A percentile compares a stretch with the other conserved stretches of the same genome.
Conservation (phyloP, 2,329 filamentous ascomycete genomes). For the Neurospora sp. region DNA sequence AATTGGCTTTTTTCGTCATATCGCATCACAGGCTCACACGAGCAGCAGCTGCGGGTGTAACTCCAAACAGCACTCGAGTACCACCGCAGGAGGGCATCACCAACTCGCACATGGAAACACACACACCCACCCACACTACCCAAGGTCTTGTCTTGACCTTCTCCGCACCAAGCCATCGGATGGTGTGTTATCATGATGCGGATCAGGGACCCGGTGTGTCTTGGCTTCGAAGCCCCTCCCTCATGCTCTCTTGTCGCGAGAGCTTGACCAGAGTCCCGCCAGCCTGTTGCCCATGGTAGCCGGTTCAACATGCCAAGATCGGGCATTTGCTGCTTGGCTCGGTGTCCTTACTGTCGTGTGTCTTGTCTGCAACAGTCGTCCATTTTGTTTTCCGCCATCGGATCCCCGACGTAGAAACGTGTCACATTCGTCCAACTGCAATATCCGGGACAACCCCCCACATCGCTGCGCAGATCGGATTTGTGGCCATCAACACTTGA, state of each 20-base stretch:
- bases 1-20: conserved; percentile 20
- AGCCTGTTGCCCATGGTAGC: neutral
- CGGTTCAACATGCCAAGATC: neutral
- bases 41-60: neutral
- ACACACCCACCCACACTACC: neutral
- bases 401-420: neutral
- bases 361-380: neutral
- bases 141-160: neutral
- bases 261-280: neutral
- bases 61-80: neutral
- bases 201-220: neutral
- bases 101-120: neutral
- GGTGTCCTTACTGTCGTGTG: neutral
- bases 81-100: neutral
- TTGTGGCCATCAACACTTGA: neutral
- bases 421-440: neutral
- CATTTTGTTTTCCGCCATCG: neutral
- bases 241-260: neutral
- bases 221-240: neutral
- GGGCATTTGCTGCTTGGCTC: neutral
- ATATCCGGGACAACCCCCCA: neutral
- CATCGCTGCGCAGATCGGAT: neutral
- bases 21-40: conserved; percentile 12
- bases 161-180: neutral
- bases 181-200: neutral